Conservation (phyloP, 1,284 basidiomycete species). For the Microbotryomycetes sp. region DNA sequence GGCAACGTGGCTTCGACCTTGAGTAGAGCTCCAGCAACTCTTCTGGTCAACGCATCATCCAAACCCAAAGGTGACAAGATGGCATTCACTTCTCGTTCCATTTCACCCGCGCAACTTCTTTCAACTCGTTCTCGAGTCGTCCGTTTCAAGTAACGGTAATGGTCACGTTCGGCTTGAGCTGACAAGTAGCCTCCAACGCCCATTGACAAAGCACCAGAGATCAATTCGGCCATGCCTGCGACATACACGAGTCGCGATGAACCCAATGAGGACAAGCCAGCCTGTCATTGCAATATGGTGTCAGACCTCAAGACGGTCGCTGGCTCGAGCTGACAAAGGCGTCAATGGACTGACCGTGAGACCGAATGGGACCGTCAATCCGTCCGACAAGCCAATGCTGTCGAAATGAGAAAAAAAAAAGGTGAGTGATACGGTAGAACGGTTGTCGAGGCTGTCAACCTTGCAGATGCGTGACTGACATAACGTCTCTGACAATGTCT, state of each 20-base stretch:
- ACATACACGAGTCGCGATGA: conserved; percentile 57
- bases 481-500: conserved; percentile 66
- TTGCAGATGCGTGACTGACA: conserved; percentile 52
- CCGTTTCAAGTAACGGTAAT: conserved; percentile 69
- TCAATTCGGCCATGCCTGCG: conserved; percentile 49
- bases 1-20: conserved; percentile 31
- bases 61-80: conserved; percentile 85
- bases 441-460: neutral
- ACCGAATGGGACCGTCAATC: conserved; percentile 46
- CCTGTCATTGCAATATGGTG: conserved; percentile 65
- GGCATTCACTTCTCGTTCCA: conserved; percentile 87
- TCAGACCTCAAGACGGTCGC: conserved; percentile 77
- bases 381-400: conserved; percentile 82
- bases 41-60: conserved; percentile 68
- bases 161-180: conserved; percentile 87
- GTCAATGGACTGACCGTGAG: conserved; percentile 28
- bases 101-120: conserved; percentile 83
- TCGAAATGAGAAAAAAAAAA: neutral
- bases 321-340: neutral
- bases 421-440: conserved; percentile 2
- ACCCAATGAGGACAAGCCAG: conserved; percentile 62
- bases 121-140: conserved; percentile 59
- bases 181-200: conserved; percentile 96
- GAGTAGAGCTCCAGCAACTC: conserved; percentile 67
- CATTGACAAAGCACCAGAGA: conserved; percentile 91